Evolutionary conservation across 805 yeast genomes (phyloP).

Genomic region (Saturnispora bothae): DNA sequence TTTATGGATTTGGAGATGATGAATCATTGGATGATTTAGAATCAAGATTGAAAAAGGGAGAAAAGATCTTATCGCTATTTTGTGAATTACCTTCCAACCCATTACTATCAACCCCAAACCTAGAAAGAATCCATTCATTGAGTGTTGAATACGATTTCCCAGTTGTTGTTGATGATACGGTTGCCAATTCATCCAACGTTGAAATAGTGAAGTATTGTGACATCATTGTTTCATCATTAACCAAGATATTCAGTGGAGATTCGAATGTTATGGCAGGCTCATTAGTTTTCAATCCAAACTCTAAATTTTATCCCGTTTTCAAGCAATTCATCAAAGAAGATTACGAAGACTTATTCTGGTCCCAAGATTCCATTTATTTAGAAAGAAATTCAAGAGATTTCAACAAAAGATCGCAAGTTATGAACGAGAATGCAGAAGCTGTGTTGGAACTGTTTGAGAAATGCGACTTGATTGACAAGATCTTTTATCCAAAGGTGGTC

Average conservation of each 20-base stretch:
- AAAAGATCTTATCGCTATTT: constrained; percentile 63
- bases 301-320: constrained; percentile 39
- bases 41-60: constrained; percentile 46
- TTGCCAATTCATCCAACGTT: constrained; percentile 81
- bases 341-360: constrained; percentile 78
- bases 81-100: constrained; percentile 97
- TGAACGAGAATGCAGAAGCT: constrained; percentile 45
- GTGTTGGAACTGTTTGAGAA: constrained; percentile 43
- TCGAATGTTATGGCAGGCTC: constrained; percentile 95
- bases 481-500: constrained; percentile 61
- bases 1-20: constrained; percentile 77
- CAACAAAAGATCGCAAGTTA: constrained; percentile 44
- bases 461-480: constrained; percentile 44
- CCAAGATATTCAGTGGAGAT: constrained; percentile 90
- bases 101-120: constrained; percentile 74
- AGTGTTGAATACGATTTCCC: constrained; percentile 65
- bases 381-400: constrained; percentile 93
- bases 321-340: constrained; percentile 40
- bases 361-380: constrained; percentile 83
- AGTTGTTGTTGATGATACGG: constrained; percentile 87
- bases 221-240: constrained; percentile 73
- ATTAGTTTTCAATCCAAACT: constrained; percentile 61
- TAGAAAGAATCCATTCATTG: constrained; percentile 50
- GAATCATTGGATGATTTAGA: constrained; percentile 58
- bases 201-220: constrained; percentile 79